Conservation (phyloP, 768 basidiomycete species). For the Suillus spraguei region DNA sequence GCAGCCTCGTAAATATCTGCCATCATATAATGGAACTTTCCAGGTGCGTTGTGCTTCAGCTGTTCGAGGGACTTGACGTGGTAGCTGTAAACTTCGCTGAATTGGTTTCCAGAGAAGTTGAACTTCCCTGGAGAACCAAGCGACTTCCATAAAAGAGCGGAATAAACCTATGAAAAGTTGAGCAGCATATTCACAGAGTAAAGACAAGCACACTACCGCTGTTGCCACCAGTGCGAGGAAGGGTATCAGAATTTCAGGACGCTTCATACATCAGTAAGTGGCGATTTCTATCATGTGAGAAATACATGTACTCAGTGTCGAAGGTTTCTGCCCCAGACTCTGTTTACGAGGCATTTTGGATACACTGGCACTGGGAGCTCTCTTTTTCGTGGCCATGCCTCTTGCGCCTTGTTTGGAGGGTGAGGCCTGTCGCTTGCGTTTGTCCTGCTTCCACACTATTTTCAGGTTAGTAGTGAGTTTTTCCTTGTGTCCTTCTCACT, state of each 20-base stretch:
- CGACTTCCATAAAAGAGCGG: not conserved
- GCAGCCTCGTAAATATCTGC: not conserved
- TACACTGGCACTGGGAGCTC: not conserved
- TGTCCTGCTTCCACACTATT: conserved; percentile 1
- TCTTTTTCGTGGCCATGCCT: not conserved
- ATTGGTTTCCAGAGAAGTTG: conserved; percentile 3
- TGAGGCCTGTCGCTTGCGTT: not conserved
- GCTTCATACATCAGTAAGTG: not conserved
- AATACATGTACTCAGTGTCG: not conserved
- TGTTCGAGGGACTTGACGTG: not conserved
- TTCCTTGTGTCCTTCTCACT: not conserved
- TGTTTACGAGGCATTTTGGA: not conserved
- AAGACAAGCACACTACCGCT: not conserved
- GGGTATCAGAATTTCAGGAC: not conserved
- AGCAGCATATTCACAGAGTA: not conserved
- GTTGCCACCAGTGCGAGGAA: not conserved
- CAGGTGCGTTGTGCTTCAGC: not conserved
- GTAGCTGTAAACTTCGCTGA: not conserved
- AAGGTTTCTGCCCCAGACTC: not conserved
- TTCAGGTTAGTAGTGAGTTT: not conserved
- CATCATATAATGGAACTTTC: not conserved
- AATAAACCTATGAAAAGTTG: not conserved
- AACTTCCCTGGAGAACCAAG: conserved; percentile 1
- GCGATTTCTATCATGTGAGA: not conserved
- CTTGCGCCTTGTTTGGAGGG: not conserved